phyloP scores from a whole-genome alignment of 2,329 filamentous ascomycete genomes.

The Ascochyta rabiei region DNA sequence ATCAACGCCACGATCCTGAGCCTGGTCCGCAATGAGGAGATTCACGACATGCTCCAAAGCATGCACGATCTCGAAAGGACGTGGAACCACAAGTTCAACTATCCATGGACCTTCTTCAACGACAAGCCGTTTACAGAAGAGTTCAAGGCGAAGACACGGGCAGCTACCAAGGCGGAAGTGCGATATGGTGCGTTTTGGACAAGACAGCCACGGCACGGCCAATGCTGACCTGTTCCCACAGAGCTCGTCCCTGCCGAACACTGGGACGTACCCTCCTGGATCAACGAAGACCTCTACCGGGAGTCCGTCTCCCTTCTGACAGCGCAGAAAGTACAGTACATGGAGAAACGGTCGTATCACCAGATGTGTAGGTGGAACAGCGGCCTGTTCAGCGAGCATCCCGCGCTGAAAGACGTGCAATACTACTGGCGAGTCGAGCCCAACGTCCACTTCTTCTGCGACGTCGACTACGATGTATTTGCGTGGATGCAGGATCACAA shows the following conservation, averaged over 20 bases:
- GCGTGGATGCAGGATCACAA: constrained; percentile 97
- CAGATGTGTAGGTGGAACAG: constrained; percentile 99
- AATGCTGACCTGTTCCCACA: constrained; percentile 45
- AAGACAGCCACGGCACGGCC: neutral
- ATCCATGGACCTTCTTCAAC: constrained; percentile 99
- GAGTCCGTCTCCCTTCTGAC: constrained; percentile 84
- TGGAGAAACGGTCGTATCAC: constrained; percentile 87
- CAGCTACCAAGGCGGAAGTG: constrained; percentile 85
- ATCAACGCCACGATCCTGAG: constrained; percentile 93
- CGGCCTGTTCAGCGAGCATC: constrained; percentile 96
- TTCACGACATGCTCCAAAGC: constrained; percentile 80
- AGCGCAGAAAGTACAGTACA: constrained; percentile 89
- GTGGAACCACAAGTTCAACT: constrained; percentile 99
- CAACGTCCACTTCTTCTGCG: constrained; percentile 99
- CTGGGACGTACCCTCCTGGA: constrained; percentile 92
- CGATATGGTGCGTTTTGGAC: constrained; percentile 69
- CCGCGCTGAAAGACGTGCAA: constrained; percentile 77
- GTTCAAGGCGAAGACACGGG: constrained; percentile 83
- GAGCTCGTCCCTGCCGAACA: constrained; percentile 93
- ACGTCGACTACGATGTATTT: constrained; percentile 98
- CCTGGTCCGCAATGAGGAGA: constrained; percentile 89
- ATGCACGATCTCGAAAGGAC: constrained; percentile 93
- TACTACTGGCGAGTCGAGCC: constrained; percentile 99
- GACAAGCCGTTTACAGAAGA: constrained; percentile 91
- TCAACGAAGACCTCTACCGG: constrained; percentile 82